Percentiles rank a stretch among this genome's conserved stretches.
Evolutionary conservation across 208 protist genomes (phyloP).

Genomic region (Crithidia fasciculata): DNA sequence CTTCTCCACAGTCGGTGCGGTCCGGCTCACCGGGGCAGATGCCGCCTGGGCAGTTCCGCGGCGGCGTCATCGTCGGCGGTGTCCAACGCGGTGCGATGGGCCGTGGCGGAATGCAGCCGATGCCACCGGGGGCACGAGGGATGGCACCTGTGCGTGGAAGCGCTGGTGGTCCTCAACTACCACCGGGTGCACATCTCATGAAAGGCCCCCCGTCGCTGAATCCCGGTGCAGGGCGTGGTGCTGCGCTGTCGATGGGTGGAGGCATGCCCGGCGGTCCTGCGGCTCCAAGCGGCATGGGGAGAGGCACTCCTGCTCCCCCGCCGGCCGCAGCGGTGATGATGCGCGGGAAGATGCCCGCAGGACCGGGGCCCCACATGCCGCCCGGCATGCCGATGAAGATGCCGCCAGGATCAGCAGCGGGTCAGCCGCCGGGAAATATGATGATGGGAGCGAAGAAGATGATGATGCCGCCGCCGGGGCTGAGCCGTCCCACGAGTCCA

Average conservation of each 20-base stretch:
- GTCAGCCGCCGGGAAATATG: neutral
- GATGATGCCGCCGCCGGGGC: constrained; percentile 2
- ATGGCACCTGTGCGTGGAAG: neutral
- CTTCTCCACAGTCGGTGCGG: neutral
- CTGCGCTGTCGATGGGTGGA: neutral
- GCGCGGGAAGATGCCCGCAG: constrained; percentile 8
- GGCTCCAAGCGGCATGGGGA: neutral
- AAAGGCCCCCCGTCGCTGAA: neutral
- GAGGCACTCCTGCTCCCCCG: neutral
- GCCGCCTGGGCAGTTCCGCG: neutral
- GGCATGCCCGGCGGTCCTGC: neutral
- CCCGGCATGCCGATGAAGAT: constrained; percentile 18
- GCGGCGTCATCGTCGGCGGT: neutral
- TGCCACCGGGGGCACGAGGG: constrained; percentile 4
- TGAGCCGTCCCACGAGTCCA: neutral
- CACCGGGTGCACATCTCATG: constrained; percentile 12
- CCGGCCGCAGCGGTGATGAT: neutral
- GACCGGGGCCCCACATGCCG: neutral
- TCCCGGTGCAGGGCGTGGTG: neutral
- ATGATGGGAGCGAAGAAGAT: constrained; percentile 17
- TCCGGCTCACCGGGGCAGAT: neutral
- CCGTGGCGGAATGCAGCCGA: neutral
- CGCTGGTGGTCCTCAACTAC: neutral
- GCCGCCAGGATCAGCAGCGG: constrained; percentile 4
- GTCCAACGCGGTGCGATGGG: neutral